Evolutionary conservation across 2,329 filamentous ascomycete species (phyloP), one percentile per base, ranked within the genome.

Genomic region (Hypoxylon sp.): DNA sequence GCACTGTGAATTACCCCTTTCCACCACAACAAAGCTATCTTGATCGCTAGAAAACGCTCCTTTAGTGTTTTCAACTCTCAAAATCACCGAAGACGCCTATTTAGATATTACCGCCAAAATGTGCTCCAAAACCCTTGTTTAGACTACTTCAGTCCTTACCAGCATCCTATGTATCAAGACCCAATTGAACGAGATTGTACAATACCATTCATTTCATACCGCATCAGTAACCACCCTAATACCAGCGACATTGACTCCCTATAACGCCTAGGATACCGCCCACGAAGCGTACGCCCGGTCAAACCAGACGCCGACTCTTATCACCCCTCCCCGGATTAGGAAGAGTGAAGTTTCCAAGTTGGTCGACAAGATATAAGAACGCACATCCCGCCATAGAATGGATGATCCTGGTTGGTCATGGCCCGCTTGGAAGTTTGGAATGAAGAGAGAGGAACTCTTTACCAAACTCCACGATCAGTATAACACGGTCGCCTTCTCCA

Each of bases 371-470:
- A 59, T 46, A 39, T 16, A 6, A 29, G 29, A 37, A 12, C 32
- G 48, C 48, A 46, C 59, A 34, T 27, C 23, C 41, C 14, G 41
- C 65, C 63, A 73, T 71, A 79, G 76, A 70, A 88, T 88, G 86
- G 85, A 88, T 77, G 85, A 87, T 60, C 81, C 81, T 30, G 80
- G 77, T 69, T 80, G 77, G 74, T 79, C 81, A 71, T 88, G 86
- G 86, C 86, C 86, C 45, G 82, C 83, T 71, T 88, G 86, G 86
- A 88, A 88, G 76, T 88, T 88, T 80, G 86, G 85, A 73, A 83
- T 88, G 82, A 87, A 85, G 81, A 82, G 82, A 74, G 82, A 84
- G 61, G 86, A 87, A 72, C 83, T 88, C 76, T 84, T 84, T 74
- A 84, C 83, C 56, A 85, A 82, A 55, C 82, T 88, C 11, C 85